Base-by-base conservation (phyloP, 768 basidiomycete genomes). In the Collybia nuda region DNA sequence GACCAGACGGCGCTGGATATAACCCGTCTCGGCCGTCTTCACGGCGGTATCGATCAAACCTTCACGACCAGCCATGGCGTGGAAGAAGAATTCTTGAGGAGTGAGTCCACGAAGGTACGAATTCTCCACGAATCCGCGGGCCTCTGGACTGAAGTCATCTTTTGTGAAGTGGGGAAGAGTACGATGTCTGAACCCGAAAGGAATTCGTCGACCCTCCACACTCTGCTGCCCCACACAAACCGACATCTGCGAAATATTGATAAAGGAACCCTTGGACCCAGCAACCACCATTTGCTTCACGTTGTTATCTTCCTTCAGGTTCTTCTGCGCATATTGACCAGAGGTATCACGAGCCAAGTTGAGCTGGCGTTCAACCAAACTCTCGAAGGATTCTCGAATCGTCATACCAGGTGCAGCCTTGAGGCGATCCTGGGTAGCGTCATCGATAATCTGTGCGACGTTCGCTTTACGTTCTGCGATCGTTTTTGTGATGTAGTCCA, bases 231-330 rank as follows among this genome's bases (percentile, higher is more conserved):
- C 97, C 37, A 99, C 97, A 77, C 94, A 94, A 50, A 95, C 95
- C 15, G 96, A 96, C 97, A 98, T 98, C 72, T 99, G 97, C 9
- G 97, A 98, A 62, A 99, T 98, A 70, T 99, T 99, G 80, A 98
- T 99, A 78, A 93, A 95, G 0, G 94, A 94, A 70, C 95, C 94
- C 71, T 99, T 98, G 11, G 97, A 97, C 21, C 97, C 97, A 8
- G 97, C 95, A 5, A 96, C 93, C 63, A 98, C 96, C 97, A 99
- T 99, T 81, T 98, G 97, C 79, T 98, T 99, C 75, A 98, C 95
- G 61, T 98, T 98, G 78, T 99, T 98, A 72, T 97, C 95, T 67
- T 93, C 92, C 79, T 98, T 98, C 80, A 98, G 76, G 64, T 88
- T 88, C 73, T 93, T 88, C 73, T 98, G 93, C n/a, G 95, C 96